These are phyloP conservation scores for Flaveria floridana DNA, from an alignment of 140 eudicot genomes.

Conservation along the genomic window DNA sequence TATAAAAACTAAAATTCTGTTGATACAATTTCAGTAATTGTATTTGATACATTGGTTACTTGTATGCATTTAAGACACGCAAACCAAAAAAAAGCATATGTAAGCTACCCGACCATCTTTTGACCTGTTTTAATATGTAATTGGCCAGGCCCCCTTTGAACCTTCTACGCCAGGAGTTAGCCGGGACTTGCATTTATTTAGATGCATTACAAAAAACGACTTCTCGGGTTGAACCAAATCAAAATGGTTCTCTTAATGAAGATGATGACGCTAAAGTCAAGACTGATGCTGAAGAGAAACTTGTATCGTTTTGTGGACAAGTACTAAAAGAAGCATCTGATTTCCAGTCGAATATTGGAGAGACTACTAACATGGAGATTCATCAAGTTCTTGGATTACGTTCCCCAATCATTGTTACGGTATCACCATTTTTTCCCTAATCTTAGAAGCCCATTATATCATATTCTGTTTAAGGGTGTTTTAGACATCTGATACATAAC, in stretches of 20 bases:
- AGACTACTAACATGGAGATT: conserved; percentile 75
- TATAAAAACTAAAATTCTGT: no score
- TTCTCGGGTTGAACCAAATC: conserved; percentile 37
- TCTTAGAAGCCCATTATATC: background rate
- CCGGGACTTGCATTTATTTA: conserved; percentile 81
- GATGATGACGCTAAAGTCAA: conserved; percentile 32
- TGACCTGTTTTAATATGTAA: conserved; percentile 6
- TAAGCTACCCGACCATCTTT: background rate
- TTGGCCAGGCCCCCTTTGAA: conserved; percentile 86
- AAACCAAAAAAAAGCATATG: no score
- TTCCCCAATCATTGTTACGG: conserved; percentile 90
- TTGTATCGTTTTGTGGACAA: conserved; percentile 85
- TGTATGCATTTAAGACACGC: background rate
- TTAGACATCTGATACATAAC: background rate
- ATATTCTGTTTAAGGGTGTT: background rate
- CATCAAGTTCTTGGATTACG: conserved; percentile 93
- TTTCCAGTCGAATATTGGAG: conserved; percentile 76
- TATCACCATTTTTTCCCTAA: conserved; percentile 19
- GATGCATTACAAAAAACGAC: conserved; percentile 88
- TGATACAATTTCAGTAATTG: background rate
- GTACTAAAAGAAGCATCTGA: conserved; percentile 94
- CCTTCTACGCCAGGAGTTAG: conserved; percentile 93
- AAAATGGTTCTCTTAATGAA: conserved; percentile 33
- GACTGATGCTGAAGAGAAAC: conserved; percentile 74
- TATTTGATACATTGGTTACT: background rate